Conservation (phyloP, 805 yeast species). For the Candida germanica region DNA sequence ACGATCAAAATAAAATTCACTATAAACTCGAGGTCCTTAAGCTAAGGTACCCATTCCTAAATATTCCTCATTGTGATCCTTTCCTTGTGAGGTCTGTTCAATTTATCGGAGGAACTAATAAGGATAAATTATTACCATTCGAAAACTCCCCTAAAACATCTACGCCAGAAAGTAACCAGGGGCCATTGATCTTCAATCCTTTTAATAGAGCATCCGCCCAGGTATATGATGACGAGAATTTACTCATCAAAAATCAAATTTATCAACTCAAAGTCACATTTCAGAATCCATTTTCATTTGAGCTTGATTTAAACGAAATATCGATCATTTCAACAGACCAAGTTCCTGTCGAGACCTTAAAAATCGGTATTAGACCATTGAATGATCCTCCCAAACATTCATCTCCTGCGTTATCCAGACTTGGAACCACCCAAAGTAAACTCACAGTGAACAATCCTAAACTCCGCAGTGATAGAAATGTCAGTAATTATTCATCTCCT, state of each 20-base stretch:
- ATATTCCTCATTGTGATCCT: slow-evolving; percentile 69
- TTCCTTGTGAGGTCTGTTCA: slow-evolving; percentile 53
- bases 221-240: slow-evolving; percentile 44
- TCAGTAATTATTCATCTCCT: slow-evolving; percentile 1
- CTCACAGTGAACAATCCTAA: slow-evolving; percentile 10
- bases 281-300: slow-evolving; percentile 81
- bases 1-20: slow-evolving; percentile 53
- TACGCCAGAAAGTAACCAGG: slow-evolving; percentile 3
- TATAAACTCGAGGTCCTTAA: slow-evolving; percentile 25
- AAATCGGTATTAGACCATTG: slow-evolving; percentile 7
- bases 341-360: slow-evolving; percentile 28
- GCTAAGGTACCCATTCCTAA: slow-evolving; percentile 20
- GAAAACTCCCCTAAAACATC: slow-evolving; percentile 12
- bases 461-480: slow-evolving; percentile 2
- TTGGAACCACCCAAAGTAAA: slow-evolving; percentile 2
- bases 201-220: slow-evolving; percentile 17
- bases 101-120: slow-evolving; percentile 22
- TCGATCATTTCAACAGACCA: slow-evolving; percentile 27
- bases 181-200: slow-evolving; percentile 50
- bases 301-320: slow-evolving; percentile 55
- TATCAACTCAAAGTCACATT: slow-evolving; percentile 54
- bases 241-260: slow-evolving; percentile 46
- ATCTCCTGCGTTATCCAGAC: slow-evolving; percentile 5
- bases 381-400: background rate
- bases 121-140: slow-evolving; percentile 44